Base-by-base conservation (phyloP, 225 moss, liverwort and hornwort genomes). In the Climacium dendroides region DNA sequence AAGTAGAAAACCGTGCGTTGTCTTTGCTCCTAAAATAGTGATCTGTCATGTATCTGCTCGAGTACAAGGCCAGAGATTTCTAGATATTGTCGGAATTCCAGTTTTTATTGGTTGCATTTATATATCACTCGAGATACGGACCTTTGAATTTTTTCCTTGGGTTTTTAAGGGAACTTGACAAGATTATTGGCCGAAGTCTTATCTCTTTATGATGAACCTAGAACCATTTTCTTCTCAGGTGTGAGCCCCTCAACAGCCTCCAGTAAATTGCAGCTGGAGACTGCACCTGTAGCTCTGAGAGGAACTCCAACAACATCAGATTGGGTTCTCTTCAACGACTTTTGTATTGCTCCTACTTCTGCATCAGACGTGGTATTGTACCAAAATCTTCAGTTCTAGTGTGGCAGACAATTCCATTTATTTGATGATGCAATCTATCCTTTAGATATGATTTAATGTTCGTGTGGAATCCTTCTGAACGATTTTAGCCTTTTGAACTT, bases 321-420 rank as follows among this genome's bases (percentile, higher is more conserved):
- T 80, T 95, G 94, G 94, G 94, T 95, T 86, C 85, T 95, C 71
- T 95, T 95, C 83, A 95, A 95, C 87, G 94, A 95, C 86, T 95
- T 95, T 39, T 95, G 94, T 85, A 95, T 95, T 86, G 89, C 85
- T 87, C 94, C 92, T 79, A 92, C 90, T 18, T 85, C 93, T 89
- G 89, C 91, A 81, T 82, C 85, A 57, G 94, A 95, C 85, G 94
- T 92, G 94, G 94, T 95, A 94, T 72, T 78, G 58, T 78, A 59
- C 83, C 29, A 52, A 83, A 64, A 75, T 59, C 66, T 52, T 52
- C 23, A 28, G 17, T 74, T 69, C 66, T 37, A 62, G 25, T 64
- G 43, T 84, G 57, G 19, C 79, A 59, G 74, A 66, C 7, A 79
- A 35, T n/a, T 43, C 63, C 81, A 43, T 72, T 29, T 37, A 39